These are phyloP conservation scores for Macadamia tetraphylla DNA, from an alignment of 164 flowering plant genomes.

Conservation along the genomic window DNA sequence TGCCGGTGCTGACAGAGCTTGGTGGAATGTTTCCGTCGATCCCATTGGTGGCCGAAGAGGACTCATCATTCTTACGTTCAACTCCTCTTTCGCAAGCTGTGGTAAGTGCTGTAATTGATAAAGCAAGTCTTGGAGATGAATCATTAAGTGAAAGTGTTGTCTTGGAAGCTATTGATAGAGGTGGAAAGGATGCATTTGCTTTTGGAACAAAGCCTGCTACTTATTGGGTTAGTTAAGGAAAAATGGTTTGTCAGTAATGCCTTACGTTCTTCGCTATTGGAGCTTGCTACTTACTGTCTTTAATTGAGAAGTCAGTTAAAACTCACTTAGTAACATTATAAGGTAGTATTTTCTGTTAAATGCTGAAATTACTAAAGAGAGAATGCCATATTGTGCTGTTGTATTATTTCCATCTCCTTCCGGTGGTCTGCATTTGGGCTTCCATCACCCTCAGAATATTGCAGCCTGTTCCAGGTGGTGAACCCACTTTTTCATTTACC, in stretches of 20 bases:
- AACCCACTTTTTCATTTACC: background rate
- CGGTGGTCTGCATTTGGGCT: background rate
- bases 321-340: no score
- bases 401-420: background rate
- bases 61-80: slow-evolving; percentile 59
- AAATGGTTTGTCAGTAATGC: background rate
- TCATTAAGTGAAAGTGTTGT: slow-evolving; percentile 43
- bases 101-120: slow-evolving; percentile 48
- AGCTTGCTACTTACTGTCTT: no score
- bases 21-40: slow-evolving; percentile 60
- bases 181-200: slow-evolving; percentile 57
- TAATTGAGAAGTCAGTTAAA: no score
- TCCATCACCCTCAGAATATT: background rate
- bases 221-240: slow-evolving; percentile 61
- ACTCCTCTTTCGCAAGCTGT: slow-evolving; percentile 55
- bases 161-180: slow-evolving; percentile 83
- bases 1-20: slow-evolving; percentile 49
- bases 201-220: slow-evolving; percentile 68
- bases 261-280: no score
- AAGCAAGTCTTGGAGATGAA: slow-evolving; percentile 24
- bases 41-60: slow-evolving; percentile 97
- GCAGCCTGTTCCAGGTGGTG: background rate
- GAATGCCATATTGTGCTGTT: background rate
- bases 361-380: background rate
- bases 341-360: no score